Conservation (phyloP, 768 basidiomycete species). For the Pulveroboletus ravenelii region DNA sequence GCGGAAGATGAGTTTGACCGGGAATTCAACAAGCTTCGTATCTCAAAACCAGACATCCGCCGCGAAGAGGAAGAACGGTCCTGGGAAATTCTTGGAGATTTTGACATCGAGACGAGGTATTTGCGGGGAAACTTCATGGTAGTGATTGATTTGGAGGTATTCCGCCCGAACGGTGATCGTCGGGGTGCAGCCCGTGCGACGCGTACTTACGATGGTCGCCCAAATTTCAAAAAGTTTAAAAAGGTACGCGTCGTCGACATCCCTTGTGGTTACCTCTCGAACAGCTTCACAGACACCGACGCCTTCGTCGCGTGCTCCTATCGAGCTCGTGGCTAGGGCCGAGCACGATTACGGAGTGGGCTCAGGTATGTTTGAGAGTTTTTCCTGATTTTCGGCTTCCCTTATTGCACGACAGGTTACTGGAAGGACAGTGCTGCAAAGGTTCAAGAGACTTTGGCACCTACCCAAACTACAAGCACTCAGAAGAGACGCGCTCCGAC, state of each 20-base stretch:
- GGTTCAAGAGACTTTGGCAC: conserved; percentile 11
- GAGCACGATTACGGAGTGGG: conserved; percentile 55
- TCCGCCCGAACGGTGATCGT: conserved; percentile 26
- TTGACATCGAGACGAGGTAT: conserved; percentile 51
- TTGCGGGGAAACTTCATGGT: conserved; percentile 79
- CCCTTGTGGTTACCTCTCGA: conserved; percentile 7
- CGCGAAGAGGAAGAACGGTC: conserved; percentile 43
- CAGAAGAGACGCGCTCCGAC: conserved; percentile 27
- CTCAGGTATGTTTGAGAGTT: conserved; percentile 34
- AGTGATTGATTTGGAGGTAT: conserved; percentile 61
- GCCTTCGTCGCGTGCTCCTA: conserved; percentile 27
- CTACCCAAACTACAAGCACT: conserved; percentile 17
- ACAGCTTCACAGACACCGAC: conserved; percentile 24
- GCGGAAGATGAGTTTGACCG: conserved; percentile 68
- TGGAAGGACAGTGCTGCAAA: conserved; percentile 43
- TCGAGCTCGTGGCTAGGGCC: conserved; percentile 50
- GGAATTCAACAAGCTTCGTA: conserved; percentile 74
- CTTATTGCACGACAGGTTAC: conserved; percentile 39
- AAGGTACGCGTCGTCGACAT: conserved; percentile 41
- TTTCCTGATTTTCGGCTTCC: conserved; percentile 1
- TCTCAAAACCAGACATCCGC: conserved; percentile 57
- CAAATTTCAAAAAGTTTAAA: conserved; percentile 78
- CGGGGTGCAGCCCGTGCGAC: conserved; percentile 27
- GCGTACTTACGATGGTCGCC: conserved; percentile 40
- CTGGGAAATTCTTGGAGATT: conserved; percentile 60